Conservation (phyloP, 352 stramenopile species). For the Globisporangium lucens region DNA sequence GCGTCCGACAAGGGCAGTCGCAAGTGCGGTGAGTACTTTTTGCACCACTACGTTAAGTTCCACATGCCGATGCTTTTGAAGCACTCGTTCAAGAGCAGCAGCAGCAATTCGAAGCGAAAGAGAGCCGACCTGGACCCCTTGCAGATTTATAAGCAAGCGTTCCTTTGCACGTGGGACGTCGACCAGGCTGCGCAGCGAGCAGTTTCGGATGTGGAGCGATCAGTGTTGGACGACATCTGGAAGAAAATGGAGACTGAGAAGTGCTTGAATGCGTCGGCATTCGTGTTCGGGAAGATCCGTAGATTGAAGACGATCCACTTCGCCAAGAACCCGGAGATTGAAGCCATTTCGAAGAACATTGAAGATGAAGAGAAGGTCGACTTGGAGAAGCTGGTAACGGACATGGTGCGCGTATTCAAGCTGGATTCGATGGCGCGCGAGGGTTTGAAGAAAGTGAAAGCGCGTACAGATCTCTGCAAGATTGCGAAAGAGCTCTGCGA, state of each 20-base stretch:
- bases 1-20: constrained; percentile 64
- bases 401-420: constrained; percentile 74
- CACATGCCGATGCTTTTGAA: constrained; percentile 74
- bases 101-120: constrained; percentile 40
- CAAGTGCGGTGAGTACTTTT: constrained; percentile 71
- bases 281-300: constrained; percentile 72
- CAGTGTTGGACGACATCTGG: constrained; percentile 82
- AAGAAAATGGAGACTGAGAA: constrained; percentile 76
- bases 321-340: constrained; percentile 54
- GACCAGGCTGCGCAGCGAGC: constrained; percentile 59
- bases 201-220: constrained; percentile 69
- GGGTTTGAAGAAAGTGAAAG: constrained; percentile 61
- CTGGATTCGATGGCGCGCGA: constrained; percentile 78
- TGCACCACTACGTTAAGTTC: constrained; percentile 81
- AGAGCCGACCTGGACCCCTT: constrained; percentile 45
- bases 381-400: constrained; percentile 43
- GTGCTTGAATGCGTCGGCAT: constrained; percentile 61
- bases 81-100: constrained; percentile 43
- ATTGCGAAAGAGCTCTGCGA: constrained; percentile 78
- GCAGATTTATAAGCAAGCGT: constrained; percentile 68
- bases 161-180: constrained; percentile 83
- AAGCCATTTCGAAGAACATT: constrained; percentile 52
- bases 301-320: constrained; percentile 66
- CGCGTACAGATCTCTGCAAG: constrained; percentile 54
- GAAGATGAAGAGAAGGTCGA: constrained; percentile 63